A percentile compares a stretch with the other conserved stretches of the same genome.
These are phyloP conservation scores for Bipolaris victoriae DNA, from an alignment of 2,329 filamentous ascomycete species.

Conservation along the genomic window DNA sequence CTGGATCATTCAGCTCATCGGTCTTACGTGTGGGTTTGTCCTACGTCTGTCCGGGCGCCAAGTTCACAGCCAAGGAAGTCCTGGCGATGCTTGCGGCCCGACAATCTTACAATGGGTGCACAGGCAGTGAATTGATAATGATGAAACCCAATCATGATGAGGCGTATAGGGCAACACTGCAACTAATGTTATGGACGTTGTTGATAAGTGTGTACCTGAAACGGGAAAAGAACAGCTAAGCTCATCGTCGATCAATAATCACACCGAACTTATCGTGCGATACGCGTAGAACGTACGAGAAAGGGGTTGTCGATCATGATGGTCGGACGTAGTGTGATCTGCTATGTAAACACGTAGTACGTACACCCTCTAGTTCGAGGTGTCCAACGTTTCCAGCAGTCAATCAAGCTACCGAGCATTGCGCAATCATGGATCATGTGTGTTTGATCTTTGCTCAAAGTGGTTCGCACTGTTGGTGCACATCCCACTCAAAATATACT, in stretches of 20 bases:
- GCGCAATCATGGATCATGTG: background rate
- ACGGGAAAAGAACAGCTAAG: background rate
- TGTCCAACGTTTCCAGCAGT: background rate
- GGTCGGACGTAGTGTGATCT: slow-evolving; percentile 21
- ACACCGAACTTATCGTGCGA: background rate
- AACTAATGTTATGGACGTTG: background rate
- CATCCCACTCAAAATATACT: background rate
- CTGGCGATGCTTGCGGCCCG: background rate
- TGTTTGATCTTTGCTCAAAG: background rate
- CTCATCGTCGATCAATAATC: background rate
- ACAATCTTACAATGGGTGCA: background rate
- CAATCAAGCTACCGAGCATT: background rate
- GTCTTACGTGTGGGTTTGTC: background rate
- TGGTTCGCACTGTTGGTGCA: background rate
- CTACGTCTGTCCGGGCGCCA: background rate
- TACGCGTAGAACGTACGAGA: background rate
- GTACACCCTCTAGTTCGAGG: slow-evolving; percentile 26
- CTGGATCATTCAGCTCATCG: background rate
- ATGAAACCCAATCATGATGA: background rate
- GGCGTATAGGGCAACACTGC: background rate
- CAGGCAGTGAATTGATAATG: background rate
- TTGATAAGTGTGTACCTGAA: background rate
- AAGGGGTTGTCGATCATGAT: slow-evolving; percentile 18
- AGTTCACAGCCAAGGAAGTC: background rate
- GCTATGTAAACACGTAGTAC: background rate